Base-by-base conservation (phyloP, 1,284 basidiomycete species). In the Cutaneotrichosporon spelunceum region DNA sequence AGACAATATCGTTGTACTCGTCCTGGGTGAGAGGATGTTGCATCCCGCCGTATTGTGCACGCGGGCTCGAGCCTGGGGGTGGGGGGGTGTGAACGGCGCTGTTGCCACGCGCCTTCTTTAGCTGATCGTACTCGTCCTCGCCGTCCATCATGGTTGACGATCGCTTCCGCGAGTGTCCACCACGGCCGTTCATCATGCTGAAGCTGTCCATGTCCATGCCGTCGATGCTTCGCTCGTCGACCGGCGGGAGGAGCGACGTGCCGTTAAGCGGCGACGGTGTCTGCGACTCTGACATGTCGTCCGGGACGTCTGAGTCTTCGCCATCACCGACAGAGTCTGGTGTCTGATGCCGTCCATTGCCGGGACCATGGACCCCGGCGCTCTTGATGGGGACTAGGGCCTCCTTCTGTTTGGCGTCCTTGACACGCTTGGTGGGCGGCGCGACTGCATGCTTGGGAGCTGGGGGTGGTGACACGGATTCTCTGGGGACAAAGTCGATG, bases 361-460 rank as follows among this genome's bases (percentile, higher is more conserved):
- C 24, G 2, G 30, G 8, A 11, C 11, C 33, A 44, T 27, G 21
- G 52, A 48, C 67, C 59, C 4, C 70, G 62, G 36, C 67, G 70
- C 44, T 68, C 70, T 62, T 71, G 71, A 24, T 72, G 61, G 45
- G 73, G 66, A 29, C 71, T 66, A 33, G 68, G 2, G 53, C 55
- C 8, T 71, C 70, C 62, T 72, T 71, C 26, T 10, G 55, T 60
- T 72, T 70, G 10, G 63, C 63, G 26, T 75, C 72, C 57, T 74
- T 77, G 48, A 73, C 72, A 60, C 72, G 80, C 83, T 75, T 84
- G 81, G 66, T 80, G 76, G 67, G 84, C 1, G 84, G 80, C 13
- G 90, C 87, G 19, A 90, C 90, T 44, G 93, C 83, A 78, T 99
- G 96, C 79, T 99, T 98, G 14, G 96, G 96, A 23, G 96, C 96